Percentiles rank a stretch among this genome's conserved stretches.
phyloP scores from a whole-genome alignment of 1,284 basidiomycete genomes.

The Cryptococcus maquisensis region DNA sequence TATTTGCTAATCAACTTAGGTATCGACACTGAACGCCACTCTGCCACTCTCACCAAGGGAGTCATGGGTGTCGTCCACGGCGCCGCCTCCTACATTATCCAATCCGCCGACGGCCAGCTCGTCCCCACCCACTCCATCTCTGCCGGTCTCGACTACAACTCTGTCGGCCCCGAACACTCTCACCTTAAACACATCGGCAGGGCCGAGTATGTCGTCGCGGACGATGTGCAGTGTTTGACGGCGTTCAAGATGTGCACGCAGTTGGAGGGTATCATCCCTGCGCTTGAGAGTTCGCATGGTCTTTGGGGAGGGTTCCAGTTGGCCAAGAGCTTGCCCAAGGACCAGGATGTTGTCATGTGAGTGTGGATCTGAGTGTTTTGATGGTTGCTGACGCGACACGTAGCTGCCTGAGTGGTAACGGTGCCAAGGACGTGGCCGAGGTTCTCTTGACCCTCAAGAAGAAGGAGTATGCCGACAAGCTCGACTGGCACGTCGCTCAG shows the following conservation, averaged over 20 bases:
- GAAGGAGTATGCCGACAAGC: conserved; percentile 74
- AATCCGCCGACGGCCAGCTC: conserved; percentile 84
- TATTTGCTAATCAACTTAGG: conserved; percentile 50
- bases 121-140: conserved; percentile 96
- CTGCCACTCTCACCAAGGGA: conserved; percentile 86
- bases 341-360: conserved; percentile 85
- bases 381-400: neutral
- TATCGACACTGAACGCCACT: conserved; percentile 76
- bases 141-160: conserved; percentile 61
- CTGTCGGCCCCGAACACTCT: conserved; percentile 93
- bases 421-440: conserved; percentile 46
- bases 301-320: conserved; percentile 85
- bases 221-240: conserved; percentile 85
- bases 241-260: conserved; percentile 91
- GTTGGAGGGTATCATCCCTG: conserved; percentile 94
- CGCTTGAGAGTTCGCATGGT: conserved; percentile 92
- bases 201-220: conserved; percentile 89
- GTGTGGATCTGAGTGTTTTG: conserved; percentile 36
- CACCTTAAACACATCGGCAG: conserved; percentile 92
- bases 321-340: conserved; percentile 79
- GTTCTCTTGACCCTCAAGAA: conserved; percentile 45
- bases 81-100: conserved; percentile 86
- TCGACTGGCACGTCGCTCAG: conserved; percentile 71
- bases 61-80: conserved; percentile 94
- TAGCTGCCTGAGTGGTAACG: conserved; percentile 44